These are phyloP conservation scores for Hyphodiscus hymeniophilus DNA, from an alignment of 495 filamentous ascomycete species.

Conservation along the genomic window DNA sequence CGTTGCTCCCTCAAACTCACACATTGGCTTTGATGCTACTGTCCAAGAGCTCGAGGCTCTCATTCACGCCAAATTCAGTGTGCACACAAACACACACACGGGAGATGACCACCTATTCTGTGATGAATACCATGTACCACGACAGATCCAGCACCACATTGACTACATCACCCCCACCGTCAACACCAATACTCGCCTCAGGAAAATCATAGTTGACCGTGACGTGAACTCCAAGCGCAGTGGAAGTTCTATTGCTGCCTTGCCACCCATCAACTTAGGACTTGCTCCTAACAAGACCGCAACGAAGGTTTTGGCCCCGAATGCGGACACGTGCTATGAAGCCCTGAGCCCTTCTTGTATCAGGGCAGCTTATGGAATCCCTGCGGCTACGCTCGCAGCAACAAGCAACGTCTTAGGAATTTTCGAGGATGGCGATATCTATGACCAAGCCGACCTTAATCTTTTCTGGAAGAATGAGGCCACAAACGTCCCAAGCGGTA, in stretches of 20 bases:
- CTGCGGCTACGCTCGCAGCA: background rate
- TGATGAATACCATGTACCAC: constrained; percentile 20
- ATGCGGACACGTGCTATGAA: background rate
- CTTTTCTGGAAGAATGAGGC: background rate
- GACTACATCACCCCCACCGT: constrained; percentile 20
- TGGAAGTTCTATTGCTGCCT: too few species aligned
- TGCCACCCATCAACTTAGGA: too few species aligned
- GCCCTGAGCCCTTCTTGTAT: background rate
- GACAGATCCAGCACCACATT: constrained; percentile 14
- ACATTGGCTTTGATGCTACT: constrained; percentile 47
- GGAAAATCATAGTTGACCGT: too few species aligned
- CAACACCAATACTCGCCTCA: too few species aligned
- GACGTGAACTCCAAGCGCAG: too few species aligned
- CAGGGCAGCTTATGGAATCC: background rate
- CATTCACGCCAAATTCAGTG: constrained; percentile 46
- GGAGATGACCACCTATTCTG: constrained; percentile 27
- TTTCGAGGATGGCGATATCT: constrained; percentile 1
- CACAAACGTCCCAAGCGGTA: background rate
- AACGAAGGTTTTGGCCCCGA: background rate
- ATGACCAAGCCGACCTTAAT: background rate
- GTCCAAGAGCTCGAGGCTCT: constrained; percentile 44
- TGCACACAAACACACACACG: constrained; percentile 39
- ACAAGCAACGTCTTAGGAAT: background rate
- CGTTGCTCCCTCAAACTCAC: too few species aligned
- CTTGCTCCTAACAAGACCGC: too few species aligned